Conservation (phyloP, 192 early-diverging fungal genomes). For the Mycoemilia scoparia region DNA sequence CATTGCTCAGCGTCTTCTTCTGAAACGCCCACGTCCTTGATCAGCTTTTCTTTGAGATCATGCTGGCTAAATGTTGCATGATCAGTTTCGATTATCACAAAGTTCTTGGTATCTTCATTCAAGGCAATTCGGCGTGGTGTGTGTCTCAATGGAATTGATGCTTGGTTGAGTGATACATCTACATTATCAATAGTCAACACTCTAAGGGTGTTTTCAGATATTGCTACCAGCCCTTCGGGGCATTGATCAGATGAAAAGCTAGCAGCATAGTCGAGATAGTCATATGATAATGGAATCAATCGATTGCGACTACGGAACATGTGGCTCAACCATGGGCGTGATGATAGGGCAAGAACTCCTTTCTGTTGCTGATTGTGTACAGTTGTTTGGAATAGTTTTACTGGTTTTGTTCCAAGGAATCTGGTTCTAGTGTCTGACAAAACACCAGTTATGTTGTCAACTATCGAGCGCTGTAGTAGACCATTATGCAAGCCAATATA, state of each 20-base stretch:
- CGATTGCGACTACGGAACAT: conserved; percentile 50
- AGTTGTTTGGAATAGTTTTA: conserved; percentile 54
- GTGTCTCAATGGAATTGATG: conserved; percentile 58
- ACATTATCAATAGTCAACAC: conserved; percentile 76
- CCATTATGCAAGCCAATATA: conserved; percentile 85
- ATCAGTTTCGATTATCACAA: conserved; percentile 82
- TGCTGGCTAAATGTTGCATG: conserved; percentile 18
- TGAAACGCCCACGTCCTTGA: neutral
- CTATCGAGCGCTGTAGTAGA: conserved; percentile 61
- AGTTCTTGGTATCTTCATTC: conserved; percentile 53
- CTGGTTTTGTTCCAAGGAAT: conserved; percentile 69
- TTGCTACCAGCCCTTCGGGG: conserved; percentile 72
- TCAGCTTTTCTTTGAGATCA: neutral
- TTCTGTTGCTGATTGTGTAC: conserved; percentile 41
- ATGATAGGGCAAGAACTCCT: conserved; percentile 66
- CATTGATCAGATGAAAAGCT: conserved; percentile 72
- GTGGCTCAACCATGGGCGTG: conserved; percentile 80
- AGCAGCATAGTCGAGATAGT: conserved; percentile 65
- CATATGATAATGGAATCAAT: conserved; percentile 72
- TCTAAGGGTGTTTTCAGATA: conserved; percentile 68
- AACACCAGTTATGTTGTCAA: conserved; percentile 69
- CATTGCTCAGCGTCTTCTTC: conserved; percentile 1
- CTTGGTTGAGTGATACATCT: conserved; percentile 67
- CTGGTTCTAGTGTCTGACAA: conserved; percentile 66
- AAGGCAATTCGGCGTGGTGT: conserved; percentile 74